Evolutionary conservation across 2,329 filamentous ascomycete species (phyloP).

Genomic region (Colletotrichum liriopes): DNA sequence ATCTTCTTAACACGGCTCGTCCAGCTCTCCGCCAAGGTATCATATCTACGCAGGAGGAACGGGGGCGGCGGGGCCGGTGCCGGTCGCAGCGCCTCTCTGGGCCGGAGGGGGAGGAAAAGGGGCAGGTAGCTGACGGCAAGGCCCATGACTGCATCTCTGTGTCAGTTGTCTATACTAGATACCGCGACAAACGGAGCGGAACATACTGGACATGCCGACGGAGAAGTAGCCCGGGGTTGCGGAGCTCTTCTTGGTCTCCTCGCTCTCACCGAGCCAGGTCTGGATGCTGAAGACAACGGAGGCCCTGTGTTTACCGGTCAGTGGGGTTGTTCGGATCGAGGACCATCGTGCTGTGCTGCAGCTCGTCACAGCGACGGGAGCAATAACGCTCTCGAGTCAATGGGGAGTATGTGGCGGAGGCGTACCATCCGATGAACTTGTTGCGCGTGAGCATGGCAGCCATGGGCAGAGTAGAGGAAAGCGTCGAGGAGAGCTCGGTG

Average conservation of each 20-base stretch:
- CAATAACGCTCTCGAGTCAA: neutral
- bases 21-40: neutral
- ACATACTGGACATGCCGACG: constrained; percentile 84
- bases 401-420: constrained; percentile 9
- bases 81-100: constrained; percentile 47
- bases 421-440: constrained; percentile 80
- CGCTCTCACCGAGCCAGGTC: constrained; percentile 83
- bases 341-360: neutral
- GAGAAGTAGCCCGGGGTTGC: constrained; percentile 80
- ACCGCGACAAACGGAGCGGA: neutral
- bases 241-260: constrained; percentile 74
- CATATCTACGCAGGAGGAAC: constrained; percentile 45
- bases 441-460: constrained; percentile 95
- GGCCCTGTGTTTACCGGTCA: constrained; percentile 65
- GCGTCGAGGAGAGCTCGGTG: constrained; percentile 80
- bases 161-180: neutral
- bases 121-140: constrained; percentile 68
- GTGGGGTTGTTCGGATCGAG: neutral
- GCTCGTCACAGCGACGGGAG: neutral
- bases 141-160: constrained; percentile 67
- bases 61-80: constrained; percentile 53
- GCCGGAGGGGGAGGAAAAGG: constrained; percentile 64
- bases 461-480: constrained; percentile 90
- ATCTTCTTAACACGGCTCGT: neutral
- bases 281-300: constrained; percentile 82